Evolutionary conservation across 176 grass and related monocot species (phyloP), one percentile per base, ranked within the genome.

Genomic region (Calamus simplicifolius): DNA sequence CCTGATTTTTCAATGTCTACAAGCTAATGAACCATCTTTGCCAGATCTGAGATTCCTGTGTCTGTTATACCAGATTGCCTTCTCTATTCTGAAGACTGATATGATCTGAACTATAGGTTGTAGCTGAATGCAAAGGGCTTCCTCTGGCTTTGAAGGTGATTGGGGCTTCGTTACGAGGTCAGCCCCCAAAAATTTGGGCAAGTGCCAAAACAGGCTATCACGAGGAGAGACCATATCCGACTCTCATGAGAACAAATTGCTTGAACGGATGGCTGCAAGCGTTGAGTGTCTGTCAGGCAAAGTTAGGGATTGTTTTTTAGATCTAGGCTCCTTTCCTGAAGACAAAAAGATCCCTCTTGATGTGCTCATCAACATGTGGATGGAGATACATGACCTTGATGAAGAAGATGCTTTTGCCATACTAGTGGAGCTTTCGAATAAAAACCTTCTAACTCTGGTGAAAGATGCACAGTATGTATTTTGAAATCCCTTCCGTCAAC

Each of bases 311-410:
- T 98, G 94, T 57, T 98, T 98, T 69, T 84, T 98, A 57, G 94
- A 98, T 69, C 70, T 98, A 54, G 94, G 88, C 19, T 92, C 84
- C 62, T 98, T 98, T 63, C 87, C 88, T 18, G 94, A 98, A 73
- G 94, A 98, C 68, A 98, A 92, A 75, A 98, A 85, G 66, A 98
- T 98, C 68, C 88, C 87, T 49, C 79, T 98, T 12, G 88, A 92
- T 59, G 84, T 89, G 54, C 61, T 98, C 54, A 93, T 98, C 60
- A 88, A 89, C 58, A 78, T 98, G 38, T 98, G 94, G 94, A 89
- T 98, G 88, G 94, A 98, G 67, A 76, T 85, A 66, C 88, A 92
- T 78, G 94, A 93, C 69, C 74, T 98, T 72, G 88, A 93, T 27
- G 71, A 93, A 58, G 72, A 86, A 25, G 94, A 99, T 76, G 94